Base-by-base conservation (phyloP, 2,329 filamentous ascomycete genomes). In the Colletotrichum acutatum region DNA sequence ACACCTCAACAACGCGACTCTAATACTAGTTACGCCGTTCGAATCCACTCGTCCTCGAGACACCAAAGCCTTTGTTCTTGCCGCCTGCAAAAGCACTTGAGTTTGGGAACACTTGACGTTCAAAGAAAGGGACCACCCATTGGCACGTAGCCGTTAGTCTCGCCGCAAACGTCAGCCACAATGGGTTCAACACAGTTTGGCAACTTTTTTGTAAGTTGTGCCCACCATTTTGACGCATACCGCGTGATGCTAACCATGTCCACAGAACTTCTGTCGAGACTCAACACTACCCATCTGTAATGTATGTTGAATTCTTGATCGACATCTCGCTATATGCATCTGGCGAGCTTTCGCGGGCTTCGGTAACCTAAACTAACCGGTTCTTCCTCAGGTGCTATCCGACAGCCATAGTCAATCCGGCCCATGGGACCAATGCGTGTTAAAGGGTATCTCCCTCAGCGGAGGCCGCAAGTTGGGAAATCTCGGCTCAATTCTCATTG, bases 401-500 rank as follows among this genome's bases (percentile, higher is more conserved):
- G 77, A 85, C 77, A 82, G 83, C 78, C 86, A 92, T 83, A 86
- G 90, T 82, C 90, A 92, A 79, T 83, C 84, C 76, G 84, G 91
- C 81, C 78, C 82, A 74, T 87, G 91, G 90, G 90, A 86, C 73
- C 93, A 93, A 75, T 98, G 96, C 82, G 83, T 91, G 71, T 86
- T 98, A 76, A 88, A 78, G 32, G 96, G 96, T 75, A 97, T 98
- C 77, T 79, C 88, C 9, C 84, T 98, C 75, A 90, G 90, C 76
- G 86, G 87, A 77, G 90, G 85, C 66, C 86, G 89, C 75, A 84
- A 93, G 78, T 85, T 99, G 52, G 93, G 92, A 46, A 99, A 99
- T 80, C 82, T 99, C 76, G 97, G 97, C n/a, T 97, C 95, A 8
- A 98, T 99, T 80, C 77, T 99, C 58, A 82, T 98, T 53, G 93